phyloP scores from a whole-genome alignment of 2,329 filamentous ascomycete genomes.

The Cladosporium halotolerans region DNA sequence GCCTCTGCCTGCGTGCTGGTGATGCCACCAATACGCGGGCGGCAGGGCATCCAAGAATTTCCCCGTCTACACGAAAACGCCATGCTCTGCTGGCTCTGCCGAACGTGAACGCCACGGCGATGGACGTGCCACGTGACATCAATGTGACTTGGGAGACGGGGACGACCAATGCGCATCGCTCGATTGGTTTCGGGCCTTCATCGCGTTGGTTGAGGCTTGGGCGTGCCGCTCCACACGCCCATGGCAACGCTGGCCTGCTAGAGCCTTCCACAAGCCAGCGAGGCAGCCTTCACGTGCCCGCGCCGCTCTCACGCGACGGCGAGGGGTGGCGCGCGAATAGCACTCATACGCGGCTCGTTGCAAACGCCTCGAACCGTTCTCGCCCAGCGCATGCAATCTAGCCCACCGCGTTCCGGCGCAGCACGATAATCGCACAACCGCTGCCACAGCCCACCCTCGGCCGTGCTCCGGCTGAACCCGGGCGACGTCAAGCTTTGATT shows the following conservation, averaged over 20 bases:
- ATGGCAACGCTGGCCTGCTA: constrained; percentile 3
- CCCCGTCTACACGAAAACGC: too few relatives aligned
- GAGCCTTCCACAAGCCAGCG: constrained; percentile 2
- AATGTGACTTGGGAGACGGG: neutral
- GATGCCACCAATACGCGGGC: too few relatives aligned
- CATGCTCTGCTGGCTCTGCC: too few relatives aligned
- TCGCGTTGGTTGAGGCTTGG: constrained; percentile 5
- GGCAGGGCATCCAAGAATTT: too few relatives aligned
- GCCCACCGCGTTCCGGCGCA: neutral
- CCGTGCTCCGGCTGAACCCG: neutral
- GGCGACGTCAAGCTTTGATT: neutral
- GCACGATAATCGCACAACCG: neutral
- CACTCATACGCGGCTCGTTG: too few relatives aligned
- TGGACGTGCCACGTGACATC: constrained; percentile 6
- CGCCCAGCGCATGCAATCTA: neutral
- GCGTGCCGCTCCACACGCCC: neutral
- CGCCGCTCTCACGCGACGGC: too few relatives aligned
- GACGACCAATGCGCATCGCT: constrained; percentile 1
- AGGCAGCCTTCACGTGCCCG: too few relatives aligned
- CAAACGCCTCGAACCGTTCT: too few relatives aligned
- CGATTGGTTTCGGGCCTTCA: constrained; percentile 8
- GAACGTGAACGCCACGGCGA: too few relatives aligned
- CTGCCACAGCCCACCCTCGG: neutral
- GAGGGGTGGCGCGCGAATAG: too few relatives aligned
- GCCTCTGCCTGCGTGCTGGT: too few relatives aligned